Evolutionary conservation across 1,284 basidiomycete genomes (phyloP), one percentile per base, ranked within the genome.

Genomic region (Ceratobasidium sp.): DNA sequence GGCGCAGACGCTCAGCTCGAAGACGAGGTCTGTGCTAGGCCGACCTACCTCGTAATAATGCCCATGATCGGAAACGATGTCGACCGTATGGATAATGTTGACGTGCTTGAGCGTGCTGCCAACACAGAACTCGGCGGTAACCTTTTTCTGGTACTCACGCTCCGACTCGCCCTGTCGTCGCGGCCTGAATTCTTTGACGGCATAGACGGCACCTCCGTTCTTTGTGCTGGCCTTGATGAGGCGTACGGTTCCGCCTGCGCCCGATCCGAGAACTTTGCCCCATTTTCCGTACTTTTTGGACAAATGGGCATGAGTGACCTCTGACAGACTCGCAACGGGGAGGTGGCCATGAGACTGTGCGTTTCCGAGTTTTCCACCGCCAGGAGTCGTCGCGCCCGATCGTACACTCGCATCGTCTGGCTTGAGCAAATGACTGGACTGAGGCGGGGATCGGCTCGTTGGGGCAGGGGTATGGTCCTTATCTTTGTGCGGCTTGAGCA

Each of bases 281-380:
- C 97, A 99, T 84, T 99, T 99, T 79, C 98, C 98, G 82, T 99
- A 99, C 88, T 99, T 99, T 86, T 99, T 99, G 59, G 94, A 88
- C 77, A 99, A 87, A 82, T 98, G 95, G 3, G 95, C 95, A 77
- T 98, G 95, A 0, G 94, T 95, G 0, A 93, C 94, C 77, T 92
- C 90, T 34, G 92, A 91, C 32, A 95, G 88, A 1, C 91, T 91
- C 43, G 83, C 81, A 32, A 83, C 83, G 15, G 83, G 83, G 73
- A 37, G 78, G 76, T 49, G 79, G 76, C 67, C 34, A 69, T 74
- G 62, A 6, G 73, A 78, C 62, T 37, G 79, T 74, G 68, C 65
- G 19, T 62, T 78, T 61, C 65, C 76, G 29, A 77, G 64, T 64
- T 76, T 76, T 32, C 56, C 59, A 62, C 52, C 67, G 34, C 76